phyloP scores from a whole-genome alignment of 2,329 filamentous ascomycete genomes.

The Aspergillus ustus region DNA sequence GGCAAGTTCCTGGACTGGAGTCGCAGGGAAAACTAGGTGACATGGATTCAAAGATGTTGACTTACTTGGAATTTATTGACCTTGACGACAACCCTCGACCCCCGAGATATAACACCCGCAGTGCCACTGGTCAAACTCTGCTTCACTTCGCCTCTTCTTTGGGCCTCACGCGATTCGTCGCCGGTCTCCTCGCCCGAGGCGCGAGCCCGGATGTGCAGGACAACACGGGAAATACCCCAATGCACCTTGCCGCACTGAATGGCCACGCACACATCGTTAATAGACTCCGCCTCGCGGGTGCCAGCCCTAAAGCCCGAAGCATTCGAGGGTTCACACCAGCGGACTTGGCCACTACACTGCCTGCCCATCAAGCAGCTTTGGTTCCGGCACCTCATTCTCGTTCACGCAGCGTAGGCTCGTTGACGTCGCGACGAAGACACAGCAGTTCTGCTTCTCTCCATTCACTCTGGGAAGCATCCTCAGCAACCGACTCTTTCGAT shows the following conservation, averaged over 20 bases:
- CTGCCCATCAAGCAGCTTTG: slow-evolving; percentile 67
- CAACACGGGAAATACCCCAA: slow-evolving; percentile 77
- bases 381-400: slow-evolving; percentile 66
- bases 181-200: slow-evolving; percentile 76
- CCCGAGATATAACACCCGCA: slow-evolving; percentile 68
- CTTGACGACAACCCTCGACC: slow-evolving; percentile 73
- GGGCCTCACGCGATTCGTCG: slow-evolving; percentile 75
- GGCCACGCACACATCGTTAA: slow-evolving; percentile 76
- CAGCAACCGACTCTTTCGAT: slow-evolving; percentile 50
- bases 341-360: slow-evolving; percentile 70
- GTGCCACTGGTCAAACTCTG: slow-evolving; percentile 75
- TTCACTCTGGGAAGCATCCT: slow-evolving; percentile 67
- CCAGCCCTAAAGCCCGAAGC: slow-evolving; percentile 72
- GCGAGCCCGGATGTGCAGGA: slow-evolving; percentile 76
- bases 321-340: slow-evolving; percentile 71
- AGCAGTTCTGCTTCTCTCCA: slow-evolving; percentile 70
- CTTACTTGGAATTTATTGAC: slow-evolving; percentile 77
- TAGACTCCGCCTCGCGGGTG: slow-evolving; percentile 73
- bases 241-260: slow-evolving; percentile 80
- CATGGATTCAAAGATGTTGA: slow-evolving; percentile 71
- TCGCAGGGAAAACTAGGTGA: slow-evolving; percentile 52
- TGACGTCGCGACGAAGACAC: slow-evolving; percentile 57
- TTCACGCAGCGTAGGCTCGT: slow-evolving; percentile 66
- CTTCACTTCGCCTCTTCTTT: slow-evolving; percentile 78
- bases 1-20: slow-evolving; percentile 49